These are phyloP conservation scores for Fraxinus baroniana DNA, from an alignment of 305 asterid genomes.

Conservation along the genomic window DNA sequence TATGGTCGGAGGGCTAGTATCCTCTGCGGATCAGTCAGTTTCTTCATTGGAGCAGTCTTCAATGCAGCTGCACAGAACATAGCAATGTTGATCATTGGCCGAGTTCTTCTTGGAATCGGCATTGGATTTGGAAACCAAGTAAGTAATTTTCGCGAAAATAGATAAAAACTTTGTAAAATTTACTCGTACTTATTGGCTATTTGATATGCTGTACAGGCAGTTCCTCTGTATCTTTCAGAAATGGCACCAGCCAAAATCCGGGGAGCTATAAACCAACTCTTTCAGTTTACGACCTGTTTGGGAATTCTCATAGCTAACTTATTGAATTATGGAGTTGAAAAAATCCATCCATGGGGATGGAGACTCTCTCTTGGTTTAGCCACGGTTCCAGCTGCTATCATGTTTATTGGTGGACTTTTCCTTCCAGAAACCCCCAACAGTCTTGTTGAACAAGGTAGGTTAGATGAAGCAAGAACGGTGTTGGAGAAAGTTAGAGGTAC, in stretches of 20 bases:
- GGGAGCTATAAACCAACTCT: conserved; percentile 71
- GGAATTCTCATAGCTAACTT: conserved; percentile 61
- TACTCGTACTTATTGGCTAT: not conserved
- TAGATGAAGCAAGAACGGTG: conserved; percentile 50
- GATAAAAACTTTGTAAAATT: not conserved
- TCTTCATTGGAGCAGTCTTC: conserved; percentile 60
- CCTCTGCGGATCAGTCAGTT: conserved; percentile 65
- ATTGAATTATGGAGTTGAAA: conserved; percentile 54
- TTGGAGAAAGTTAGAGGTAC: conserved; percentile 72
- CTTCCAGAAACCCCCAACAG: conserved; percentile 84
- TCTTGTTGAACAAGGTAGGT: conserved; percentile 66
- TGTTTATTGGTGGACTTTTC: conserved; percentile 71
- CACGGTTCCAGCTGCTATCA: conserved; percentile 59
- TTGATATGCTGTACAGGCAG: conserved; percentile 41
- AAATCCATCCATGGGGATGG: conserved; percentile 86
- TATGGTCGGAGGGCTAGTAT: conserved; percentile 68
- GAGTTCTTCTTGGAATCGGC: conserved; percentile 71
- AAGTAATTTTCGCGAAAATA: conserved; percentile 5
- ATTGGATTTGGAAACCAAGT: conserved; percentile 88
- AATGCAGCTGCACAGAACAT: conserved; percentile 67
- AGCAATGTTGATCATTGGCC: conserved; percentile 64
- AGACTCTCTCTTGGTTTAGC: conserved; percentile 73
- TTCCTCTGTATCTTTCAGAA: conserved; percentile 77
- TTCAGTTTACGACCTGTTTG: conserved; percentile 63
- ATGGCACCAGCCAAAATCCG: conserved; percentile 81